A percentile compares a stretch with the other conserved stretches of the same genome.
These are phyloP conservation scores for Dillenia turbinata DNA, from an alignment of 164 flowering plant genomes.

Conservation along the genomic window DNA sequence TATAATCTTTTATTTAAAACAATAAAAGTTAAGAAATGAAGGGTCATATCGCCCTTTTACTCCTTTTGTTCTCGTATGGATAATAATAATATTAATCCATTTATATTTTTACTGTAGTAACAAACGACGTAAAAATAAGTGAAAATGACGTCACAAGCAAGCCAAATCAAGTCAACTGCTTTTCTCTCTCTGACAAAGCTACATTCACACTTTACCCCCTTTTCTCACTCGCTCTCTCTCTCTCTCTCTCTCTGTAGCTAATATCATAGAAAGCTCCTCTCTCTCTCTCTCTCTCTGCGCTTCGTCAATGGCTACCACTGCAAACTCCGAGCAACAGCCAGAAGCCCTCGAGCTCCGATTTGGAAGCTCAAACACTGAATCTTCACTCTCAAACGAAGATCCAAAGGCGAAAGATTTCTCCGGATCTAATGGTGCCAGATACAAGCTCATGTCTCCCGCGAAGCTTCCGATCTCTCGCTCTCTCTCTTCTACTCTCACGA, in stretches of 20 bases:
- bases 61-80: no score
- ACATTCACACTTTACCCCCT: no score
- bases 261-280: neutral
- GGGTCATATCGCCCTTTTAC: no score
- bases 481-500: slow-evolving; percentile 38
- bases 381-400: neutral
- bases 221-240: no score
- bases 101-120: no score
- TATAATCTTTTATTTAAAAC: no score
- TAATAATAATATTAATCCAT: no score
- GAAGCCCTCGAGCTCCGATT: slow-evolving; percentile 16
- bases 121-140: no score
- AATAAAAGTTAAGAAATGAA: no score
- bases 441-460: slow-evolving; percentile 90
- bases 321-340: slow-evolving; percentile 6
- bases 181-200: no score
- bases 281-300: neutral
- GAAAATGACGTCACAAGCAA: no score
- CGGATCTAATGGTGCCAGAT: slow-evolving; percentile 44
- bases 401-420: slow-evolving; percentile 7
- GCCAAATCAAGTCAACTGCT: no score
- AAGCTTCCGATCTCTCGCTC: slow-evolving; percentile 88
- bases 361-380: slow-evolving; percentile 7
- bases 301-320: slow-evolving; percentile 14
- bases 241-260: neutral